These are phyloP conservation scores for Coemansia sp. DNA, from an alignment of 192 early-diverging fungal species.

Conservation along the genomic window DNA sequence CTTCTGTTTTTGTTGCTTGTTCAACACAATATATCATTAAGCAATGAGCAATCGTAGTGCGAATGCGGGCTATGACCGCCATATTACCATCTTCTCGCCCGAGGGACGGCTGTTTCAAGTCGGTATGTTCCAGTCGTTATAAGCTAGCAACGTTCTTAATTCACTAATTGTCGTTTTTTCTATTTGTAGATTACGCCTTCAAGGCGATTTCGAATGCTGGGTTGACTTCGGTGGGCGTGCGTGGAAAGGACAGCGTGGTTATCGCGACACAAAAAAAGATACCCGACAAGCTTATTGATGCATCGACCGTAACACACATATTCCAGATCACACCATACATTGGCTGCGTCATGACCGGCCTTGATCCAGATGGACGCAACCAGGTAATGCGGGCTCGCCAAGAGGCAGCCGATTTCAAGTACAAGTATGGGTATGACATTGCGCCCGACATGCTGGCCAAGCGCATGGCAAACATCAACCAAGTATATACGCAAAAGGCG, in stretches of 20 bases:
- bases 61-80: slow-evolving; percentile 89
- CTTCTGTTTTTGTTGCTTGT: no score
- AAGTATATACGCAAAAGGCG: slow-evolving; percentile 99
- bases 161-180: background rate
- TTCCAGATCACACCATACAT: slow-evolving; percentile 90
- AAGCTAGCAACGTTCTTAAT: background rate
- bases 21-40: no score
- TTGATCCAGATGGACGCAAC: slow-evolving; percentile 87
- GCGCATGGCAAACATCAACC: slow-evolving; percentile 96
- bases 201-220: slow-evolving; percentile 99
- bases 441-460: slow-evolving; percentile 95
- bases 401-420: slow-evolving; percentile 97
- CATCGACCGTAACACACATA: slow-evolving; percentile 87
- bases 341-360: slow-evolving; percentile 98
- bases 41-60: slow-evolving; percentile 52
- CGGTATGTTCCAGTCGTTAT: slow-evolving; percentile 58
- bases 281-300: slow-evolving; percentile 91
- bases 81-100: slow-evolving; percentile 99
- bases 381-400: slow-evolving; percentile 89
- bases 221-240: slow-evolving; percentile 91
- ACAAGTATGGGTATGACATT: slow-evolving; percentile 99
- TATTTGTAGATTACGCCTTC: slow-evolving; percentile 91
- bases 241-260: slow-evolving; percentile 93
- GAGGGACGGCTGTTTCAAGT: slow-evolving; percentile 99
- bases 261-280: slow-evolving; percentile 98